Percentiles rank a stretch among this genome's conserved stretches.
phyloP scores from a whole-genome alignment of 148 eudicot genomes.

The Suaeda aralocaspica region DNA sequence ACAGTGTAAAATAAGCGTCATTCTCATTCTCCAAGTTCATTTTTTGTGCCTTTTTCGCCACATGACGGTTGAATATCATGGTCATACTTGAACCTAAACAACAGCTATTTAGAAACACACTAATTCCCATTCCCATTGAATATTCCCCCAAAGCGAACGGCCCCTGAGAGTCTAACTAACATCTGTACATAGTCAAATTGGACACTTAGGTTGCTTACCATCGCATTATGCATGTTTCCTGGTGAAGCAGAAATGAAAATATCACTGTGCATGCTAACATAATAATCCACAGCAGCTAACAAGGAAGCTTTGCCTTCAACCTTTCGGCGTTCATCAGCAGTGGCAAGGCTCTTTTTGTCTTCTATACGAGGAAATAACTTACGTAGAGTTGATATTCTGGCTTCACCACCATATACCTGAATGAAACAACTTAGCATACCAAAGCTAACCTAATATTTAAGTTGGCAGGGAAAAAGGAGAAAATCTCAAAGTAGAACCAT shows the following conservation, averaged over 20 bases:
- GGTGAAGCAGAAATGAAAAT: constrained; percentile 97
- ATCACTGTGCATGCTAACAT: constrained; percentile 88
- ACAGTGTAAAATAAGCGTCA: neutral
- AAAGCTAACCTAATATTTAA: neutral
- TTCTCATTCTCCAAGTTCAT: neutral
- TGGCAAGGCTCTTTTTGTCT: constrained; percentile 80
- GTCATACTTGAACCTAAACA: too few species aligned
- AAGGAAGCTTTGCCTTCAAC: constrained; percentile 89
- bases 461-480: neutral
- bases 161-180: neutral
- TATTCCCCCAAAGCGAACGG: too few species aligned
- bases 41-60: too few species aligned
- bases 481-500: neutral
- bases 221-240: constrained; percentile 98
- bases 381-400: constrained; percentile 67
- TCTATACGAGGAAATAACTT: constrained; percentile 83
- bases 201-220: constrained; percentile 44
- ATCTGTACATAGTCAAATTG: neutral
- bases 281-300: constrained; percentile 91
- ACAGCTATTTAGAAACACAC: too few species aligned
- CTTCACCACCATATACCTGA: constrained; percentile 89
- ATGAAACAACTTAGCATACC: neutral
- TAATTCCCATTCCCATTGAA: too few species aligned
- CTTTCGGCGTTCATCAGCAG: constrained; percentile 52
- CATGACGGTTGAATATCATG: too few species aligned